Conservation (phyloP, 2,329 filamentous ascomycete species). For the Trichoderma koningiopsis region DNA sequence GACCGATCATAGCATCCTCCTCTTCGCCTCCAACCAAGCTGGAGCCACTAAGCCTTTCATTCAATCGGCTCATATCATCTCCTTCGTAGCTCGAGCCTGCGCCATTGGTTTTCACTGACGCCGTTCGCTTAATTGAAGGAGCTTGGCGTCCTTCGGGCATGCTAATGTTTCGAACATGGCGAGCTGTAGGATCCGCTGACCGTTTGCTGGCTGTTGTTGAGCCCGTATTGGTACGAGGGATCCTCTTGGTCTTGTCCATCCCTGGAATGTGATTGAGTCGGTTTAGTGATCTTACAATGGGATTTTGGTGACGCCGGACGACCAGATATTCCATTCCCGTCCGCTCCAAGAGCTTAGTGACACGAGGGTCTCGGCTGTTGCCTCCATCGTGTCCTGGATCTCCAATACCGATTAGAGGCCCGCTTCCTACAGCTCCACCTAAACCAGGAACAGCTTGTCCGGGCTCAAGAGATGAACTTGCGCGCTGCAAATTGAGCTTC, state of each 20-base stretch:
- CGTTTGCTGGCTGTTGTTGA: slow-evolving; percentile 43
- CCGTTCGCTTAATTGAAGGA: slow-evolving; percentile 37
- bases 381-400: slow-evolving; percentile 57
- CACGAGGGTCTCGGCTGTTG: slow-evolving; percentile 59
- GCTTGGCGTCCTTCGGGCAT: slow-evolving; percentile 41
- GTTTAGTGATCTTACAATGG: slow-evolving; percentile 63
- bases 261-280: slow-evolving; percentile 52
- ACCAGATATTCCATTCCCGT: slow-evolving; percentile 75
- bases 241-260: slow-evolving; percentile 52
- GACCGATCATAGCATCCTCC: slow-evolving; percentile 52
- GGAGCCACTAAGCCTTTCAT: slow-evolving; percentile 51
- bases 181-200: slow-evolving; percentile 35
- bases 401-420: slow-evolving; percentile 54
- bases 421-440: slow-evolving; percentile 46
- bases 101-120: slow-evolving; percentile 44
- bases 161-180: slow-evolving; percentile 45
- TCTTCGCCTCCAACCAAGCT: slow-evolving; percentile 53
- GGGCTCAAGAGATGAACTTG: slow-evolving; percentile 71
- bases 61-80: slow-evolving; percentile 47
- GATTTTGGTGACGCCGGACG: slow-evolving; percentile 71
- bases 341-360: slow-evolving; percentile 66
- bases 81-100: slow-evolving; percentile 49
- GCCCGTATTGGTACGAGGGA: slow-evolving; percentile 46
- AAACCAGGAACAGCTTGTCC: slow-evolving; percentile 47
- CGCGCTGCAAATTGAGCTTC: slow-evolving; percentile 73